phyloP scores from a whole-genome alignment of 768 basidiomycete species.

The Mycena amicta region DNA sequence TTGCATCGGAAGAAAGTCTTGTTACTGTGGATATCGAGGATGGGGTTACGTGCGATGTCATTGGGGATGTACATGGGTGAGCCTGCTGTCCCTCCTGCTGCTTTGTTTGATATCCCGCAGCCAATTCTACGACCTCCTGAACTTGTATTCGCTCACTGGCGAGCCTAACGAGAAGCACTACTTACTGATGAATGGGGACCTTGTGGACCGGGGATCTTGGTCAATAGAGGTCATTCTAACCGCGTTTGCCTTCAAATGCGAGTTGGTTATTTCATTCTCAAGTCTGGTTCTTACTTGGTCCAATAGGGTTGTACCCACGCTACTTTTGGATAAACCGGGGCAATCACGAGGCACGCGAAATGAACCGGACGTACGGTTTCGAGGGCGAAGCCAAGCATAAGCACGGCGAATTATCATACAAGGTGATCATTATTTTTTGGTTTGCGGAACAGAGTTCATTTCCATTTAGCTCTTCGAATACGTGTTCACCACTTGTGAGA shows the following conservation, averaged over 20 bases:
- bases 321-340: slow-evolving; percentile 93
- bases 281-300: neutral
- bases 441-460: too few species aligned
- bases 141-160: slow-evolving; percentile 85
- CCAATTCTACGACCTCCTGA: slow-evolving; percentile 92
- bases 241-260: slow-evolving; percentile 94
- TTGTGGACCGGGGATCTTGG: slow-evolving; percentile 97
- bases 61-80: slow-evolving; percentile 92
- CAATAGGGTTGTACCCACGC: slow-evolving; percentile 84
- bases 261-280: slow-evolving; percentile 27
- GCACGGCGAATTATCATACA: slow-evolving; percentile 93
- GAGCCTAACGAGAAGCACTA: slow-evolving; percentile 85
- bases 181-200: slow-evolving; percentile 90
- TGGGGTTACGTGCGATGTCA: slow-evolving; percentile 86
- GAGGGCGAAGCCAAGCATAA: slow-evolving; percentile 97
- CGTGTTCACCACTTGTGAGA: slow-evolving; percentile 86
- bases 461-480: slow-evolving; percentile 84
- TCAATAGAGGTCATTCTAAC: slow-evolving; percentile 91
- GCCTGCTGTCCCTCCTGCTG: slow-evolving; percentile 19
- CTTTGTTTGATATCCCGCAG: slow-evolving; percentile 38
- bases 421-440: slow-evolving; percentile 47
- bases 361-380: slow-evolving; percentile 94
- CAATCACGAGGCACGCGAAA: slow-evolving; percentile 96
- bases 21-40: slow-evolving; percentile 76
- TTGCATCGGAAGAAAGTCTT: slow-evolving; percentile 78